A percentile compares a stretch with the other conserved stretches of the same genome.
Evolutionary conservation across 441 rosid species (phyloP).

Genomic region (Populus hybrid): DNA sequence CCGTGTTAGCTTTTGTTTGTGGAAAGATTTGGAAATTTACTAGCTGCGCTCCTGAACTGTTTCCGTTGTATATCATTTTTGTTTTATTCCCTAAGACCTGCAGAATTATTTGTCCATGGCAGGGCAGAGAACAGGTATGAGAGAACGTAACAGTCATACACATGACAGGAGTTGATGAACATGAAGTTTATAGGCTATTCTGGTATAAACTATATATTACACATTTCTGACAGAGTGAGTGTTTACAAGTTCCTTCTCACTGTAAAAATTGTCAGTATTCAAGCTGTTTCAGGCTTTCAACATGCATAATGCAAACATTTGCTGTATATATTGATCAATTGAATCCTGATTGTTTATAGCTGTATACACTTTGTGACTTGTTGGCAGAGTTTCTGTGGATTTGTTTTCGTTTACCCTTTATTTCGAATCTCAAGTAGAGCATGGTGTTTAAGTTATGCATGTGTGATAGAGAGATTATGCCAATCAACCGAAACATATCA

Average conservation of each 20-base stretch:
- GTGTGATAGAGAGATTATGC: no score
- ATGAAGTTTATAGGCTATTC: background rate
- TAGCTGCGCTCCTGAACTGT: background rate
- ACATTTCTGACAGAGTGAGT: background rate
- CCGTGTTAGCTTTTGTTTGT: background rate
- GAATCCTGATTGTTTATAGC: no score
- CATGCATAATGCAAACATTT: no score
- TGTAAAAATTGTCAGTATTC: background rate
- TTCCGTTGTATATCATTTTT: background rate
- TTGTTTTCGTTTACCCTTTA: background rate
- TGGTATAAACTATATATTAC: background rate
- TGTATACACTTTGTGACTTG: background rate
- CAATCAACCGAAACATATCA: no score
- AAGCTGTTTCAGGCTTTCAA: no score
- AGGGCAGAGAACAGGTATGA: slow-evolving; percentile 69
- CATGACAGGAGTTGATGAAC: background rate
- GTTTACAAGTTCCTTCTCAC: background rate
- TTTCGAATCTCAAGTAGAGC: no score
- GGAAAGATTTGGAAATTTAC: background rate
- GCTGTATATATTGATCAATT: no score
- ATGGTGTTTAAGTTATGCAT: no score
- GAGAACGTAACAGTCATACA: slow-evolving; percentile 18
- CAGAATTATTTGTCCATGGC: slow-evolving; percentile 17
- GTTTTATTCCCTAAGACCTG: background rate
- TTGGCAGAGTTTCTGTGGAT: background rate